These are phyloP conservation scores for Solanum megistacrolobum DNA, from an alignment of 257 asterid genomes.

Conservation along the genomic window DNA sequence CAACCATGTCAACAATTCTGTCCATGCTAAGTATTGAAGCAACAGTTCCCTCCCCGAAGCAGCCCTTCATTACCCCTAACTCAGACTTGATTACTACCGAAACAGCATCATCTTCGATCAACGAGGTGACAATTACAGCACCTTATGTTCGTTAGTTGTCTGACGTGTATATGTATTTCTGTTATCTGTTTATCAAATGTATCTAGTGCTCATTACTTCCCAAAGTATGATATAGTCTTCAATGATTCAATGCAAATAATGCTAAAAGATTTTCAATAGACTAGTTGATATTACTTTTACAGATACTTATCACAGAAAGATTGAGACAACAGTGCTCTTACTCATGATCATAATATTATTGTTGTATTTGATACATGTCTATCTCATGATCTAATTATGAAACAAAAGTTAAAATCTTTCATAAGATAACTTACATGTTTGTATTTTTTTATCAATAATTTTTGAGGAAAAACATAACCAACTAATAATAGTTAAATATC, in stretches of 20 bases:
- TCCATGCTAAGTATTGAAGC: conserved; percentile 14
- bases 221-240: not conserved
- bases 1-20: conserved; percentile 7
- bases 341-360: not conserved
- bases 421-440: not conserved
- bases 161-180: not conserved
- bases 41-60: conserved; percentile 7
- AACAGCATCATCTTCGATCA: not conserved
- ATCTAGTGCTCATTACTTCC: not conserved
- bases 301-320: not conserved
- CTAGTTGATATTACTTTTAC: not conserved
- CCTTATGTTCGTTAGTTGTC: not conserved
- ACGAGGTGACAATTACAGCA: conserved; percentile 8
- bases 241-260: not conserved
- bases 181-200: not conserved
- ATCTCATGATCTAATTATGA: not conserved
- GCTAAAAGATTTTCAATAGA: not conserved
- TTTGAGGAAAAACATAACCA: not conserved
- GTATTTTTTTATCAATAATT: not conserved
- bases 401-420: not conserved
- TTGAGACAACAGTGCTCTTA: not conserved
- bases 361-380: not conserved
- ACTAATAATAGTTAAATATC: not conserved
- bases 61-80: conserved; percentile 8
- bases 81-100: not conserved